These are phyloP conservation scores for Zopfia rhizophila DNA, from an alignment of 2,329 filamentous ascomycete species.

Conservation along the genomic window DNA sequence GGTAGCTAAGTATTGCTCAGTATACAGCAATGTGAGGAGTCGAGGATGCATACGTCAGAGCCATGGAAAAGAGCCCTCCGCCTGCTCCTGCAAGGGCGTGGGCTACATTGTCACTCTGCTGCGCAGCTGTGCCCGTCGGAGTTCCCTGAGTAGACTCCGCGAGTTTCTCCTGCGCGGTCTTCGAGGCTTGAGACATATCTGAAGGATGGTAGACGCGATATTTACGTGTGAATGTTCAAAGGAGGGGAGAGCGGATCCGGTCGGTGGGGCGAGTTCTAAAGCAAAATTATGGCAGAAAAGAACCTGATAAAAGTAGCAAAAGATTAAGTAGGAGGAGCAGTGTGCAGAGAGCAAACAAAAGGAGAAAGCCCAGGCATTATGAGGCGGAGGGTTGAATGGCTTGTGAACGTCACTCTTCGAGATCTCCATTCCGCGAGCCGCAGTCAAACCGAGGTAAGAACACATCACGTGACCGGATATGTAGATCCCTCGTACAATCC, in stretches of 20 bases:
- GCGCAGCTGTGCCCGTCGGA: slow-evolving; percentile 71
- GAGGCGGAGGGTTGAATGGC: slow-evolving; percentile 37
- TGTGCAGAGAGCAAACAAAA: slow-evolving; percentile 12
- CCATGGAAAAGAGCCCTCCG: slow-evolving; percentile 94
- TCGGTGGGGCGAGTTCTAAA: slow-evolving; percentile 9
- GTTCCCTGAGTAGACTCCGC: slow-evolving; percentile 40
- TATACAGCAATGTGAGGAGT: background rate
- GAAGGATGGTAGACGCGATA: background rate
- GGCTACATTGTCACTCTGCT: slow-evolving; percentile 95
- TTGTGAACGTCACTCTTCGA: slow-evolving; percentile 45
- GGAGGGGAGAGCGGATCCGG: slow-evolving; percentile 19
- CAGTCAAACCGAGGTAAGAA: slow-evolving; percentile 40
- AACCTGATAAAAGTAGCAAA: too few species aligned
- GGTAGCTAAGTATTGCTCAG: slow-evolving; percentile 71
- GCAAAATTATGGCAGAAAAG: too few species aligned
- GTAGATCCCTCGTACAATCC: slow-evolving; percentile 8
- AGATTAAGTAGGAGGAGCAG: background rate
- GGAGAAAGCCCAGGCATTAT: slow-evolving; percentile 35
- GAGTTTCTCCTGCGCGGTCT: slow-evolving; percentile 46
- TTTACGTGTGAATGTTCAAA: slow-evolving; percentile 14
- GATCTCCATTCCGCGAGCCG: slow-evolving; percentile 33
- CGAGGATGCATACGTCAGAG: slow-evolving; percentile 75
- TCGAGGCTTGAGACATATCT: slow-evolving; percentile 43
- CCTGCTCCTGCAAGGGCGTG: slow-evolving; percentile 94
- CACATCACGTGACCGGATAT: slow-evolving; percentile 28